phyloP scores from a whole-genome alignment of 768 basidiomycete genomes.

The Leccinum boreale region DNA sequence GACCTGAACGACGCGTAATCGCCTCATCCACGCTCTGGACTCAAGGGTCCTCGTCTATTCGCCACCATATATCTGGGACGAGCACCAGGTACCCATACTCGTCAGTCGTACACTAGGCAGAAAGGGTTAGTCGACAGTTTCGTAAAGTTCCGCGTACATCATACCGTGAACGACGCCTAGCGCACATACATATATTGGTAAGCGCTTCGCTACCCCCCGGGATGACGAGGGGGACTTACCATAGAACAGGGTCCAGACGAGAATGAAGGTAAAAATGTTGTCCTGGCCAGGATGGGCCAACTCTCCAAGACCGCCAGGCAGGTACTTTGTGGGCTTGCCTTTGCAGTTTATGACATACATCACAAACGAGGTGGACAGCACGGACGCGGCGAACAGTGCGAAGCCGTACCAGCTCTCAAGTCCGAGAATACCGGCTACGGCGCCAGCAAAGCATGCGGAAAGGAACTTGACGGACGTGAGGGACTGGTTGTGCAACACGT shows the following conservation, averaged over 20 bases:
- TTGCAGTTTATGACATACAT: constrained; percentile 72
- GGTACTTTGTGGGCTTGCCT: constrained; percentile 58
- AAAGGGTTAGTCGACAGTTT: constrained; percentile 11
- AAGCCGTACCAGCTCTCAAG: constrained; percentile 85
- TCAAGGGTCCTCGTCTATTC: background rate
- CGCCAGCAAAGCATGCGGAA: constrained; percentile 81
- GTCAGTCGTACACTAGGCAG: constrained; percentile 41
- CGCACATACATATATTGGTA: background rate
- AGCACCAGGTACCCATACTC: background rate
- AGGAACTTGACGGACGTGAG: constrained; percentile 73
- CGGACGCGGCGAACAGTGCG: constrained; percentile 66
- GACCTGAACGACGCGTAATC: background rate
- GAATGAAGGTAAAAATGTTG: constrained; percentile 85
- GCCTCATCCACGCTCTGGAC: background rate
- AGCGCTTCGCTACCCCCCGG: background rate
- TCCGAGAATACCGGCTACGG: constrained; percentile 85
- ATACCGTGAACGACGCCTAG: constrained; percentile 49
- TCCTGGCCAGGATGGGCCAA: constrained; percentile 86
- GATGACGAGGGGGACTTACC: constrained; percentile 46
- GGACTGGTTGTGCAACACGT: constrained; percentile 61
- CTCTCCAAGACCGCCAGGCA: constrained; percentile 61
- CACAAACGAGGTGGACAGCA: constrained; percentile 61
- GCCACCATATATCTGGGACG: background rate
- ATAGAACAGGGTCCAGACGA: constrained; percentile 93
- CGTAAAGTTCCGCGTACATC: constrained; percentile 8